Evolutionary conservation across 306 rosid genomes (phyloP).

Genomic region (Oemleria cerasiformis): DNA sequence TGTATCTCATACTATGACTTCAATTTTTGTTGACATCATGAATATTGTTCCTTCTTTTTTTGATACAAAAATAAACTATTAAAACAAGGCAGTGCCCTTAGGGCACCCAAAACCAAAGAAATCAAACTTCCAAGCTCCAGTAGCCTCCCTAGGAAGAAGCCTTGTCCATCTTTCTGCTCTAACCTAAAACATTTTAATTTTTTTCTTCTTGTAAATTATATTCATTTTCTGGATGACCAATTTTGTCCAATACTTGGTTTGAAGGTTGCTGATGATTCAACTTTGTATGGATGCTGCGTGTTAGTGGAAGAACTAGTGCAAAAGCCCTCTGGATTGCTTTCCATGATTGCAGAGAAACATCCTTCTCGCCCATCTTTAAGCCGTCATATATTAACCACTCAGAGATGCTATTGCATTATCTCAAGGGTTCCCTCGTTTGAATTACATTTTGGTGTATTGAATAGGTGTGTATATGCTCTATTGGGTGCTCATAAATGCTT

Average conservation of each 20-base stretch:
- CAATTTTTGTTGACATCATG: background rate
- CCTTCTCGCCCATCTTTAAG: conserved; percentile 55
- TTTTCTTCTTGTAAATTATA: background rate
- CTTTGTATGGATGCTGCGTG: conserved; percentile 94
- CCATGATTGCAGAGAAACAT: conserved; percentile 61
- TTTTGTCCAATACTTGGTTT: conserved; percentile 19
- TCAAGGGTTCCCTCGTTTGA: conserved; percentile 92
- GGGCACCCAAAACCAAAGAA: too few species aligned
- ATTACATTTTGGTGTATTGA: conserved; percentile 88
- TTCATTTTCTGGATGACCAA: conserved; percentile 9
- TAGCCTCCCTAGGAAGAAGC: too few species aligned
- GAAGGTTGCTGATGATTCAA: conserved; percentile 94
- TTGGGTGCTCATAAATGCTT: background rate
- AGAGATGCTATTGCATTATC: conserved; percentile 94
- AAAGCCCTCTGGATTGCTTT: conserved; percentile 82
- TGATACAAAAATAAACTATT: too few species aligned
- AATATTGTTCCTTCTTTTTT: background rate
- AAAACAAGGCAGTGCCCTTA: too few species aligned
- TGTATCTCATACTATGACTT: background rate
- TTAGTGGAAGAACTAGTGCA: conserved; percentile 93
- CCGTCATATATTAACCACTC: conserved; percentile 77
- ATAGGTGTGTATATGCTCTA: conserved; percentile 48
- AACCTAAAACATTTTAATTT: background rate
- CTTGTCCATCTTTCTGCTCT: background rate
- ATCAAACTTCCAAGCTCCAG: too few species aligned